Base-by-base conservation (phyloP, 306 rosid genomes). In the Lupinus albus region DNA sequence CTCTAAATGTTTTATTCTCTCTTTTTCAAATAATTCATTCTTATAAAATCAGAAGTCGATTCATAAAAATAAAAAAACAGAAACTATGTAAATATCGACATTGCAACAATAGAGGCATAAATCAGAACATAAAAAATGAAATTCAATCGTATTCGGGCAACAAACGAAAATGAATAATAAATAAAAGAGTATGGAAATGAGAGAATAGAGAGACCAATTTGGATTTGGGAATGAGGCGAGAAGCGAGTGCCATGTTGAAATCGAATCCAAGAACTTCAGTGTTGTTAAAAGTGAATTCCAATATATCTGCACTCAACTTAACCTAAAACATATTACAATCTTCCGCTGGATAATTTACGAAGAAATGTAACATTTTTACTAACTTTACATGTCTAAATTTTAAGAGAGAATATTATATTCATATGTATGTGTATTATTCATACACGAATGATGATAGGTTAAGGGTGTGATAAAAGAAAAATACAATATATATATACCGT, bases 211-310 rank as follows among this genome's bases (percentile, higher is more conserved):
- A 16, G 8, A 89, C 97, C 88, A 79, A 82, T 49, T 57, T 83
- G 76, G 91, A 86, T 85, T 88, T 88, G 80, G 90, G 84, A 20
- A 87, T 56, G 72, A 84, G 82, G 57, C 97, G 91, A 75, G 85
- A 69, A 57, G 87, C 65, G 75, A 87, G 82, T 63, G 97, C 97
- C 96, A 91, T 91, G 80, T 33, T 33, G 38, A 77, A 35, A 51
- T 70, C 76, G 56, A 71, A 73, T 74, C 30, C 4, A 25, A 25
- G 2, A 25, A 25, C 4, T 61, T 72, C 77, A 49, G 69, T 53
- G 20, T 10, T 52, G 38, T 63, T 6, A 32, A 32, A 32, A 6
- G 36, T 32, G 4, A 32, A 32, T 32, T 32, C 36, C 36, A 32
- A 32, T 4, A 32, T 32, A 32, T 21, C 28, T 21, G 28, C 3